Conservation (phyloP, 2,329 filamentous ascomycete genomes). For the Cordyceps militaris region DNA sequence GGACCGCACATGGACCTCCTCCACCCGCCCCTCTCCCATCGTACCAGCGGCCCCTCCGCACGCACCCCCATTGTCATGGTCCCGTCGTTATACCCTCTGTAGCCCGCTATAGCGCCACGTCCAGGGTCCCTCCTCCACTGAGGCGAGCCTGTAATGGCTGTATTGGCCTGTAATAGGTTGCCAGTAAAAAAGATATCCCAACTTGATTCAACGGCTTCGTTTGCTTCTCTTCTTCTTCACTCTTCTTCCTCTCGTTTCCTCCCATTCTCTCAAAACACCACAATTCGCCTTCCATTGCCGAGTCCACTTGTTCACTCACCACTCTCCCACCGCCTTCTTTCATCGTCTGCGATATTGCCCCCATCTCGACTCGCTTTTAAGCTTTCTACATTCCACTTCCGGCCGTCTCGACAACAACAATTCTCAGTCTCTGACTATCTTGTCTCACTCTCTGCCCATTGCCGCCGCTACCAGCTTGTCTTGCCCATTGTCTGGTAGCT, state of each 20-base stretch:
- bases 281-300: background rate
- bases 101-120: background rate
- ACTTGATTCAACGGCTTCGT: background rate
- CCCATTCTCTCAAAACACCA: no score
- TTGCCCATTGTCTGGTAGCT: background rate
- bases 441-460: background rate
- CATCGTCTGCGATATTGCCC: background rate
- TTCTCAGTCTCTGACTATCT: background rate
- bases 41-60: background rate
- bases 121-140: background rate
- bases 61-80: no score
- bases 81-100: background rate
- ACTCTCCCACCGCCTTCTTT: background rate
- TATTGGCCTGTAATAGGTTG: no score
- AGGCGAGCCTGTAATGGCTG: no score
- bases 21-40: background rate
- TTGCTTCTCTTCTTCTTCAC: background rate
- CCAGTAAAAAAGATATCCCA: background rate
- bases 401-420: constrained; percentile 3
- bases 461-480: background rate
- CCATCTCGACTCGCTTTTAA: background rate
- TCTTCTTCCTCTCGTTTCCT: background rate
- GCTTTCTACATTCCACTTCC: background rate
- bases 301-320: background rate
- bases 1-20: background rate